Percentiles rank a stretch among this genome's conserved stretches.
Evolutionary conservation across 2,329 filamentous ascomycete species (phyloP).

Genomic region (Cordyceps fumosorosea): DNA sequence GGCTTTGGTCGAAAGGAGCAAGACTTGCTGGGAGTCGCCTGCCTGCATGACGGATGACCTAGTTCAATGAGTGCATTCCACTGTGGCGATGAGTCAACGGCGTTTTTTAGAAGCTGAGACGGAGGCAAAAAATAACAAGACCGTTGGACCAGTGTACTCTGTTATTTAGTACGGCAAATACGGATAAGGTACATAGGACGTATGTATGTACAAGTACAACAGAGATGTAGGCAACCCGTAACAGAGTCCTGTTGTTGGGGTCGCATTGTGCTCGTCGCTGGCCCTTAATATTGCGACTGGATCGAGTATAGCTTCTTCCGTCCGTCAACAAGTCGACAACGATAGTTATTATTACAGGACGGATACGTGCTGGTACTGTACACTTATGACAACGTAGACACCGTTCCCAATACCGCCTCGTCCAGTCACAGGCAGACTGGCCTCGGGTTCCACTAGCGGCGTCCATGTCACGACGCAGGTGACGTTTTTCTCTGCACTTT

Average conservation of each 20-base stretch:
- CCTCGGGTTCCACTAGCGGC: not conserved
- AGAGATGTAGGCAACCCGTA: too few relatives aligned
- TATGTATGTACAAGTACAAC: too few relatives aligned
- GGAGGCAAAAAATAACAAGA: not conserved
- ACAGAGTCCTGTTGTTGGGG: too few relatives aligned
- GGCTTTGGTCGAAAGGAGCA: not conserved
- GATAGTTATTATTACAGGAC: too few relatives aligned
- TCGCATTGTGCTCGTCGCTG: too few relatives aligned
- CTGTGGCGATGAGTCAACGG: slow-evolving; percentile 7
- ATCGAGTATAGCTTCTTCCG: not conserved
- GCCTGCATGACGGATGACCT: slow-evolving; percentile 1
- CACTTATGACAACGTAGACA: not conserved
- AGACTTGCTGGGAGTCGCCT: not conserved
- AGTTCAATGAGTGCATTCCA: not conserved
- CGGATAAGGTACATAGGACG: too few relatives aligned
- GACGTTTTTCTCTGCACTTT: not conserved
- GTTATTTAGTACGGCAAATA: too few relatives aligned
- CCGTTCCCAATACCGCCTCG: not conserved
- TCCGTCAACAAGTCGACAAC: not conserved
- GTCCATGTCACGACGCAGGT: slow-evolving; percentile 4
- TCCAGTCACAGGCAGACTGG: not conserved
- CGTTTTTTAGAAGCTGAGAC: slow-evolving; percentile 5
- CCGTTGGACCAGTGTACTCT: not conserved
- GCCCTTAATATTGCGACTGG: not conserved
- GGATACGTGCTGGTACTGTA: too few relatives aligned